Conservation (phyloP, 345 rosid genomes). For the Hirschfeldia incana region DNA sequence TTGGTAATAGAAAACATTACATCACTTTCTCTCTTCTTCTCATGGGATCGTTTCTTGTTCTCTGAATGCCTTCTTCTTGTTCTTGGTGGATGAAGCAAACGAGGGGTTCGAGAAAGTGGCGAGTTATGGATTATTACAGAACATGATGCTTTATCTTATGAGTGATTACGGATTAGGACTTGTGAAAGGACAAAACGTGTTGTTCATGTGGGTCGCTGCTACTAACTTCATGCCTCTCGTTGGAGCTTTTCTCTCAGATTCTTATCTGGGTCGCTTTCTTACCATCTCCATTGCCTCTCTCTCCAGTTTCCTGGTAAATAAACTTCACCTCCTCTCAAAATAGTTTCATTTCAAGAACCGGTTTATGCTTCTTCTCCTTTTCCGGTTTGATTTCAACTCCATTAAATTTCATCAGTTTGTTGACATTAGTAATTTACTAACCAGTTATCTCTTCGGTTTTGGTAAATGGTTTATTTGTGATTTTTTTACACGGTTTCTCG, state of each 20-base stretch:
- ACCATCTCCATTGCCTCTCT: slow-evolving; percentile 67
- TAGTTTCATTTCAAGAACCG: neutral
- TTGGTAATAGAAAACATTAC: slow-evolving; percentile 44
- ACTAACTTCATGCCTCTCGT: slow-evolving; percentile 59
- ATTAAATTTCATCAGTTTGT: neutral
- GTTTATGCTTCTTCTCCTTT: neutral
- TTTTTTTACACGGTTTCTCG: neutral
- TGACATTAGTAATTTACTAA: neutral
- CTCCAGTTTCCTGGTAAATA: slow-evolving; percentile 55
- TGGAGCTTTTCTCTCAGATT: slow-evolving; percentile 77
- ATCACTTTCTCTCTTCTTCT: neutral
- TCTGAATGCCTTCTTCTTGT: neutral
- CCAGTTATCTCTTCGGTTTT: neutral
- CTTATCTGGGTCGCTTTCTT: slow-evolving; percentile 70
- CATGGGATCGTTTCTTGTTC: neutral
- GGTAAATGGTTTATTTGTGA: neutral
- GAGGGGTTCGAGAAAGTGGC: slow-evolving; percentile 84
- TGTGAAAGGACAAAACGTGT: slow-evolving; percentile 56
- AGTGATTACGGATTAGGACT: slow-evolving; percentile 53
- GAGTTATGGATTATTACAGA: slow-evolving; percentile 66
- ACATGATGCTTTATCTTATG: slow-evolving; percentile 74
- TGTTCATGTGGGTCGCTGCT: slow-evolving; percentile 76
- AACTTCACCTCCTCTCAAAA: neutral
- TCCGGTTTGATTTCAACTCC: neutral
- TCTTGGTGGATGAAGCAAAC: slow-evolving; percentile 45